Evolutionary conservation across 352 stramenopile genomes (phyloP).

Genomic region (Phytopythium helicoides): DNA sequence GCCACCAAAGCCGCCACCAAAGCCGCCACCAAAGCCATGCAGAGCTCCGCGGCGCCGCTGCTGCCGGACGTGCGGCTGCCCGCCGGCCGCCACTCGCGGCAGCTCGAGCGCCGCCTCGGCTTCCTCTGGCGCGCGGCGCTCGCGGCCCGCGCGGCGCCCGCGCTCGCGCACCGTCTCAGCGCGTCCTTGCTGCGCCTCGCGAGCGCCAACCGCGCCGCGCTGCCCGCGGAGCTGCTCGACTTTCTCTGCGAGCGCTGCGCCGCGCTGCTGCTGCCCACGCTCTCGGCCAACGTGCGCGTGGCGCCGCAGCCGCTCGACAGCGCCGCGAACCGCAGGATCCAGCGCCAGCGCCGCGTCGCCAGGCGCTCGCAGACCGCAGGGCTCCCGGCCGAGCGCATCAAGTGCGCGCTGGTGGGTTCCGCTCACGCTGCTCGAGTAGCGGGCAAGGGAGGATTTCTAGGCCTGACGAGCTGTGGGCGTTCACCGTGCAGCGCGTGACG

Average conservation of each 20-base stretch:
- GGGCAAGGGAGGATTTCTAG: background rate
- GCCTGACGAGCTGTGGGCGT: too few species aligned
- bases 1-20: too few species aligned
- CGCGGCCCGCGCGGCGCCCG: constrained; percentile 11
- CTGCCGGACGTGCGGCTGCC: constrained; percentile 43
- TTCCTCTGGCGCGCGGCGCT: constrained; percentile 67
- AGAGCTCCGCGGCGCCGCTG: constrained; percentile 13
- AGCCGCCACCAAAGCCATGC: too few species aligned
- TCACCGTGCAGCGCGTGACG: constrained; percentile 40
- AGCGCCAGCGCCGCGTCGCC: constrained; percentile 25
- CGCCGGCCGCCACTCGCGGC: constrained; percentile 33
- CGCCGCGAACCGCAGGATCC: constrained; percentile 50
- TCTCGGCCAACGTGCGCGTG: constrained; percentile 55
- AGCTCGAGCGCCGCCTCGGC: constrained; percentile 58
- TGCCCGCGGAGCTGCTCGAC: constrained; percentile 53
- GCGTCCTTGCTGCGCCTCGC: constrained; percentile 52
- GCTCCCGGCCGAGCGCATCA: background rate
- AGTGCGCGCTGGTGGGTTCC: background rate
- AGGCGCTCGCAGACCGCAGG: constrained; percentile 3
- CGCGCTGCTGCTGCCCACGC: constrained; percentile 53
- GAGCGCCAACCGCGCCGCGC: constrained; percentile 22
- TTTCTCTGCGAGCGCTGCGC: constrained; percentile 67
- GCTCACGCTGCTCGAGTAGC: background rate
- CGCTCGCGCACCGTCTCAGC: constrained; percentile 13
- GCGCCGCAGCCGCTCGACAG: constrained; percentile 35